Evolutionary conservation across 176 grass and related monocot genomes (phyloP), one percentile per base, ranked within the genome.

Genomic region (Carex parvula): DNA sequence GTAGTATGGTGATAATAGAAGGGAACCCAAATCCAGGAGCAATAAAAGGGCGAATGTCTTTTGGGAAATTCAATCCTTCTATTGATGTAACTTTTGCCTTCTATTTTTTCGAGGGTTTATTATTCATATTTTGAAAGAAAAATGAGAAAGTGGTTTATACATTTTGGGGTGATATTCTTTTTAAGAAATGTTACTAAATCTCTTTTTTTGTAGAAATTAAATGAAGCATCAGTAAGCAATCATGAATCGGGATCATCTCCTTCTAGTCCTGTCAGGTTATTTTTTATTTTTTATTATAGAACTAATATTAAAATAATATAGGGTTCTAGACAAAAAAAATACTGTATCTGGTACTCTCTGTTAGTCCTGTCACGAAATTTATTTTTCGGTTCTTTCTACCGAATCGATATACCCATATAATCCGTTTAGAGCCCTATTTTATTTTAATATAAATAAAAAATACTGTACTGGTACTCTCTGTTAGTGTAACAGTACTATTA

Each of bases 1-100:
- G 41, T 87, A 98, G 96, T 70, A 59, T 90, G 83, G 96, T 98
- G 57, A 91, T 98, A 86, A 98, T 90, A 89, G 96, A 98, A 86
- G 93, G 96, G 24, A 91, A 98, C 88, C 96, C 96, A 15, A 88
- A 89, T 37, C 96, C 89, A 14, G 89, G 89, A 89, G 96, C 91
- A 53, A 55, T 90, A 72, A 93, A 80, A 88, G 96, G 96, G 50
- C 89, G 96, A 13, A 90, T 98, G 89, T 98, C 96, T 15, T 98
- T 98, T 86, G 89, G 87, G 64, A 95, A 89, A 88, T 98, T 95
- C 77, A 98, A 98, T 84, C 88, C 91, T 17, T 87, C 84, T 22
- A 93, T 98, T 7, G 91, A 98, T 81, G 96, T 98, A 86, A 93
- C 89, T 82, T 48, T 81, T 70, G 17, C 86, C 56, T 39, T 83